Evolutionary conservation across 768 basidiomycete genomes (phyloP).

Genomic region (Suillus subalutaceus): DNA sequence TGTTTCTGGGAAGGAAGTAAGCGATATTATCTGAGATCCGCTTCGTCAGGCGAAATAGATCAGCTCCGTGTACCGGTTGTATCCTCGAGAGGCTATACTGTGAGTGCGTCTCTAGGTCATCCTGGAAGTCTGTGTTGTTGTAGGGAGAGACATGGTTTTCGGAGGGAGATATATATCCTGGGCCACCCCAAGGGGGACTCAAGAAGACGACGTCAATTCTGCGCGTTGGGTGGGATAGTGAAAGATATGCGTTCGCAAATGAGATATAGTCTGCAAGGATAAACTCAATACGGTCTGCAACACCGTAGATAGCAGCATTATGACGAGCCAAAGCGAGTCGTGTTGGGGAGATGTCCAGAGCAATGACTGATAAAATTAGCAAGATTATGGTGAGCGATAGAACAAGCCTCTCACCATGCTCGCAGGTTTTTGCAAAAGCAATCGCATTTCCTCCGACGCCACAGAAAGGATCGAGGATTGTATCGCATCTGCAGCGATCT

Average conservation of each 20-base stretch:
- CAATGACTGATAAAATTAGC: conserved; percentile 68
- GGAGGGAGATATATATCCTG: conserved; percentile 58
- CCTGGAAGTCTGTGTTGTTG: not conserved
- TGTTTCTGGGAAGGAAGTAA: conserved; percentile 87
- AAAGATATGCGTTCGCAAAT: conserved; percentile 64
- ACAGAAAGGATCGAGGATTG: conserved; percentile 92
- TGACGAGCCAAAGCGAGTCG: conserved; percentile 91
- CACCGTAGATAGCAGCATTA: conserved; percentile 93
- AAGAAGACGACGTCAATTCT: conserved; percentile 90
- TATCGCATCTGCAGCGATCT: conserved; percentile 83
- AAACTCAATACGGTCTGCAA: conserved; percentile 94
- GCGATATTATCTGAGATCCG: conserved; percentile 82
- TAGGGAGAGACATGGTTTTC: conserved; percentile 13
- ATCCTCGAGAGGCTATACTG: conserved; percentile 74
- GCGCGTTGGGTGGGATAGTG: conserved; percentile 36
- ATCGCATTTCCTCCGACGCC: conserved; percentile 98
- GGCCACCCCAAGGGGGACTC: conserved; percentile 97
- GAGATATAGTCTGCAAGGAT: conserved; percentile 83
- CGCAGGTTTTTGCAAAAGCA: conserved; percentile 95
- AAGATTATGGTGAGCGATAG: not conserved
- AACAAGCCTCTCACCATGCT: conserved; percentile 65
- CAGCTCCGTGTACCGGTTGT: conserved; percentile 78
- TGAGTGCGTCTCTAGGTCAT: conserved; percentile 38
- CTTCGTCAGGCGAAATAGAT: conserved; percentile 77
- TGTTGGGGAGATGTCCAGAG: conserved; percentile 82